Percentiles rank a stretch among this genome's conserved stretches.
Conservation (phyloP, 805 yeast genomes). For the Brettanomyces bruxellensis region DNA sequence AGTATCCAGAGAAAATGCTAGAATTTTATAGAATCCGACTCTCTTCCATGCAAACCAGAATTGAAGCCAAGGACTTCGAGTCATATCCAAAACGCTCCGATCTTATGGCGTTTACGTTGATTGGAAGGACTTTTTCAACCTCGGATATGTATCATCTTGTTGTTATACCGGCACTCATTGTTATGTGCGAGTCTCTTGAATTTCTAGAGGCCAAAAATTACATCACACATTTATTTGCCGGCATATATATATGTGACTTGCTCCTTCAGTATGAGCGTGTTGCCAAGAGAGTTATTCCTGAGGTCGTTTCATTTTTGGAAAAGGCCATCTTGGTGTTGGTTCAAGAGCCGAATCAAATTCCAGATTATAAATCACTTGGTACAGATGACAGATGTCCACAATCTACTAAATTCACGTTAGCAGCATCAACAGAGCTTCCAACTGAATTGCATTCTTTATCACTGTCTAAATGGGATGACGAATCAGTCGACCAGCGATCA, state of each 20-base stretch:
- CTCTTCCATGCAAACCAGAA: constrained; percentile 43
- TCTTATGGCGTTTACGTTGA: constrained; percentile 54
- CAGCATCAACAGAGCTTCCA: constrained; percentile 9
- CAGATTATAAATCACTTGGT: constrained; percentile 10
- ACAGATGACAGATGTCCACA: constrained; percentile 11
- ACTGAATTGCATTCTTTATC: constrained; percentile 5
- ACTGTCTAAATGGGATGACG: constrained; percentile 8
- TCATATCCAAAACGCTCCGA: constrained; percentile 40
- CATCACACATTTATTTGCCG: constrained; percentile 34
- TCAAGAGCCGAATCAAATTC: constrained; percentile 25
- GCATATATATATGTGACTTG: constrained; percentile 57
- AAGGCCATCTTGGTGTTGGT: constrained; percentile 37
- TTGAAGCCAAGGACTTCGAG: constrained; percentile 24
- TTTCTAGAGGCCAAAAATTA: constrained; percentile 30
- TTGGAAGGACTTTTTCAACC: constrained; percentile 80
- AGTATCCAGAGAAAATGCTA: constrained; percentile 56
- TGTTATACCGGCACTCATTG: constrained; percentile 71
- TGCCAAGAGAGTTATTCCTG: constrained; percentile 79
- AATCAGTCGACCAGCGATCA: constrained; percentile 11
- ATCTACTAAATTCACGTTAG: constrained; percentile 13
- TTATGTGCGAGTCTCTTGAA: constrained; percentile 64
- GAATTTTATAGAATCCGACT: constrained; percentile 52
- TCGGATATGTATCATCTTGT: constrained; percentile 93
- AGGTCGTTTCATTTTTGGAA: constrained; percentile 51
- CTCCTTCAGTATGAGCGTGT: constrained; percentile 66